Evolutionary conservation across 768 basidiomycete genomes (phyloP), one percentile per base, ranked within the genome.

Genomic region (Macrolepiota albuminosa): DNA sequence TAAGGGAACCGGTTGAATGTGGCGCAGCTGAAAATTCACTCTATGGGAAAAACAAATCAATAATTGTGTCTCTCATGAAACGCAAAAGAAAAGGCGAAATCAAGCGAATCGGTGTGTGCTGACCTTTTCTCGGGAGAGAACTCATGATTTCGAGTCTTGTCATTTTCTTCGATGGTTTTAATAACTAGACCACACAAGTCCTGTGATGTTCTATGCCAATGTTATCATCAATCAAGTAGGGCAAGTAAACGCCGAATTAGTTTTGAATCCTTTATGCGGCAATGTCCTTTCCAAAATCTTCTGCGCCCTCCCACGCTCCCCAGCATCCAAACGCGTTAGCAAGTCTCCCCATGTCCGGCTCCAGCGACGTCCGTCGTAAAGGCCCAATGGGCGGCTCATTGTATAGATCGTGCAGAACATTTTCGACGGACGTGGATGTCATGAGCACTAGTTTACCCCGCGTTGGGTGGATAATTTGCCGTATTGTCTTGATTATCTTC

Each of bases 241-340:
- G 6, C 3, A 21, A 24, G 4, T 24, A 1, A 1, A 49, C 31
- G 16, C 18, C 2, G 7, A 51, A 14, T 14, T 21, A 21, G 6
- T 24, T 36, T 37, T 26, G 6, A 10, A 26, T 5, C 10, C 10
- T 43, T 21, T 54, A 40, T 42, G 31, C 11, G 10, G 10, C 37
- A 36, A 45, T 14, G 16, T 58, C 55, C 58, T 62, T 67, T 29
- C 74, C 73, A 54, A 75, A 70, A 3, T 71, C 54, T 58, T 76
- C 72, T 24, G 73, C 75, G 8, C 74, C 76, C 16, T 75, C 72
- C 76, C 77, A 79, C 39, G 70, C 72, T 10, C 73, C 77, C 78
- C 77, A 81, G 56, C 73, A 76, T 6, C 70, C 75, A 60, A 79
- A 80, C 53, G 75, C 75, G 55, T 81, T 81, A 16, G 72, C 70